Evolutionary conservation across 202 grass and related monocot genomes (phyloP), one percentile per base, ranked within the genome.

Genomic region (Setaria italica): DNA sequence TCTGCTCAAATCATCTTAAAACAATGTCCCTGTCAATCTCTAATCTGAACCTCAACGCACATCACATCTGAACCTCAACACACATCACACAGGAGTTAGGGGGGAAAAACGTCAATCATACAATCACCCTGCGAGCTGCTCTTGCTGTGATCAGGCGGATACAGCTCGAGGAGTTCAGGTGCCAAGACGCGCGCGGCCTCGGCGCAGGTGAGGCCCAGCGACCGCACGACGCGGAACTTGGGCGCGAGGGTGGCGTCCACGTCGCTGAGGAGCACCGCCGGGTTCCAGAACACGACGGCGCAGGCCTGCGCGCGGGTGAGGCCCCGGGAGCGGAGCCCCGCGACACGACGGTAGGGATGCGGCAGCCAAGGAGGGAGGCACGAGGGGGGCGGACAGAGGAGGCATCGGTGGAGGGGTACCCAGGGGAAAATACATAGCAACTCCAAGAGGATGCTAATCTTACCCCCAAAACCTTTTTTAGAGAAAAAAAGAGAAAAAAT

Each of bases 221-320:
- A 74, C 33, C 48, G 74, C 19, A 94, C 21, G 84, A 79, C 82
- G 60, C 2, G 14, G 56, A 88, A 84, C 57, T 87, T 86, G 9
- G 81, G 81, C 4, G 39, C 30, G 72, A 94, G 77, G 25, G 74
- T 88, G 45, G 20, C 70, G 55, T 90, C 62, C 37, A 85, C 83
- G 30, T 80, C 41, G 62, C 70, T 78, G 79, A 85, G 69, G 59
- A 90, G 83, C 55, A 75, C 25, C 47, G 3, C 0, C 1, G 87
- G 82, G n/a, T n/a, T 21, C 1, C 9, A 34, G 29, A 88, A 58
- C 49, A 89, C 47, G 53, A 85, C 42, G 15, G 13, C 19, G 14
- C 85, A 62, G 58, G 68, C 53, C 69, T 83, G 62, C 45, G 79
- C 53, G n/a, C 78, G 75, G 54, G 3, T 50, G 68, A 91, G 72